These are phyloP conservation scores for Phlebopus sp. DNA, from an alignment of 1,284 basidiomycete genomes.

Conservation along the genomic window DNA sequence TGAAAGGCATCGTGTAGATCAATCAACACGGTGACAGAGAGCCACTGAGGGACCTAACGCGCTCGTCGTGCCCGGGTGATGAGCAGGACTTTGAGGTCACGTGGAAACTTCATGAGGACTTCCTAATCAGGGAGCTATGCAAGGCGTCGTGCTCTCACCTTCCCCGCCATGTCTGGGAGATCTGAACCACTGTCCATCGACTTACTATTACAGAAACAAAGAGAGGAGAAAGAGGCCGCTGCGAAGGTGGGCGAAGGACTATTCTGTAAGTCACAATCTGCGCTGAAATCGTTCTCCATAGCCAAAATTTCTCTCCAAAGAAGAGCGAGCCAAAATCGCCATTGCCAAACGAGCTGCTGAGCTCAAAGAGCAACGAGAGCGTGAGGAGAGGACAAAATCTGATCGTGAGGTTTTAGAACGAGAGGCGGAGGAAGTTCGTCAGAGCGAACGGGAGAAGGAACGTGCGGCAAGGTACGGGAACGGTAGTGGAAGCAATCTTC, in stretches of 20 bases:
- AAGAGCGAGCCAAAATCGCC: constrained; percentile 84
- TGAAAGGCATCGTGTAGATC: constrained; percentile 15
- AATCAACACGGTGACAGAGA: constrained; percentile 20
- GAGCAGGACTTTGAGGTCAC: constrained; percentile 22
- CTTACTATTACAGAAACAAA: constrained; percentile 81
- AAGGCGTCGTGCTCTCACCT: neutral
- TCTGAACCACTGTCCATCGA: constrained; percentile 80
- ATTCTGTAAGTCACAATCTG: neutral
- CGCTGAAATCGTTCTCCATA: constrained; percentile 31
- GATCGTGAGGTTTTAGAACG: constrained; percentile 71
- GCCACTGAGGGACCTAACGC: constrained; percentile 10
- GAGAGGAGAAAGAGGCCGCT: constrained; percentile 83
- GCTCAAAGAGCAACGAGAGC: constrained; percentile 66
- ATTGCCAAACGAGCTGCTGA: constrained; percentile 83
- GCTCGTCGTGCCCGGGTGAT: constrained; percentile 24
- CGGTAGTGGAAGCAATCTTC: constrained; percentile 30
- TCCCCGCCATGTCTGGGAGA: constrained; percentile 34
- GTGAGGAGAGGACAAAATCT: constrained; percentile 51
- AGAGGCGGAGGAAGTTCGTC: constrained; percentile 68
- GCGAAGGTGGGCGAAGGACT: constrained; percentile 60
- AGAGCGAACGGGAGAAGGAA: constrained; percentile 36
- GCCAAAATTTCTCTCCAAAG: constrained; percentile 89
- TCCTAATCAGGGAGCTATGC: constrained; percentile 16
- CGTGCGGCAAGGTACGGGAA: constrained; percentile 26
- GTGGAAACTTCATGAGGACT: constrained; percentile 6